phyloP scores from a whole-genome alignment of 345 rosid genomes.

The Populus alba region DNA sequence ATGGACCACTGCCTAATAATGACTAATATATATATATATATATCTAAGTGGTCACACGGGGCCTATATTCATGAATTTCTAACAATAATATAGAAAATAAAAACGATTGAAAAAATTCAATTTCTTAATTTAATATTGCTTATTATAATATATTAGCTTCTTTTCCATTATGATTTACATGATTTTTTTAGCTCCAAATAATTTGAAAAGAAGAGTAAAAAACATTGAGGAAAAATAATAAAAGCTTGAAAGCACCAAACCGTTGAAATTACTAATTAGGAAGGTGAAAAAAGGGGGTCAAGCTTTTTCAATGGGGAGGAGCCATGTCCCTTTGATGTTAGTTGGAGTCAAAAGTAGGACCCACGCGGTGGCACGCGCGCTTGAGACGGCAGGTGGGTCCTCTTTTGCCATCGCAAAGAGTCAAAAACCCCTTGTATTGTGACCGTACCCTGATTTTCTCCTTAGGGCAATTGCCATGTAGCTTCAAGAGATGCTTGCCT shows the following conservation, averaged over 20 bases:
- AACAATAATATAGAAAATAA: not conserved
- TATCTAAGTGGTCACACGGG: not conserved
- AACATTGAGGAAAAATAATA: not conserved
- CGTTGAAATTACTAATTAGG: not conserved
- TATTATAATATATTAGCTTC: too few species aligned
- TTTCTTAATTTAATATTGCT: too few species aligned
- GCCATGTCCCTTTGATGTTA: not conserved
- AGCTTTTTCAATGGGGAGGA: not conserved
- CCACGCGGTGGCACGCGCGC: slow-evolving; percentile 34
- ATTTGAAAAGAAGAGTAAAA: not conserved
- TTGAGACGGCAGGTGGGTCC: slow-evolving; percentile 35
- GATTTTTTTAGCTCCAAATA: not conserved
- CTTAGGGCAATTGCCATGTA: not conserved
- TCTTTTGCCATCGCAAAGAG: slow-evolving; percentile 16
- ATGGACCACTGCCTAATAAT: slow-evolving; percentile 1
- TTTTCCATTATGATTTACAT: too few species aligned
- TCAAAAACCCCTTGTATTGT: slow-evolving; percentile 13
- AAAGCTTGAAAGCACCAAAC: not conserved
- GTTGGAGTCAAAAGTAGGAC: slow-evolving; percentile 35
- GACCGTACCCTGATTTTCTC: not conserved
- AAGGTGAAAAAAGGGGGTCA: slow-evolving; percentile 6
- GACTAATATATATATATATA: not conserved
- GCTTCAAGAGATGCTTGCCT: not conserved
- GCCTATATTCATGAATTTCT: not conserved
- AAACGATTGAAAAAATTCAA: too few species aligned